A percentile compares a stretch with the other conserved stretches of the same genome.
These are phyloP conservation scores for Ganoderma multipileum DNA, from an alignment of 1,284 basidiomycete species.

Conservation along the genomic window DNA sequence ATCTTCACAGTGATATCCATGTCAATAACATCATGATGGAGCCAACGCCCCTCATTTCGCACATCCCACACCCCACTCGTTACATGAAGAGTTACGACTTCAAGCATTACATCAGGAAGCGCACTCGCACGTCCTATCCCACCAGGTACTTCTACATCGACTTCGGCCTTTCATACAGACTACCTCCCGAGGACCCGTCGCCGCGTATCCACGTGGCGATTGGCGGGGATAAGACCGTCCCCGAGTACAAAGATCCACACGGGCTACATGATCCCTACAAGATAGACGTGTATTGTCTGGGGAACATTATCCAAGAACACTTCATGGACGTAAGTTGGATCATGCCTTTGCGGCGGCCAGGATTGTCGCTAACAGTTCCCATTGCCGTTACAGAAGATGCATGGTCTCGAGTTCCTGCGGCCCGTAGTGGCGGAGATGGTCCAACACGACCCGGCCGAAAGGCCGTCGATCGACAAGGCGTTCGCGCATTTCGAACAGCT, in stretches of 20 bases:
- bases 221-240: neutral
- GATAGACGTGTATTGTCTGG: constrained; percentile 39
- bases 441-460: constrained; percentile 35
- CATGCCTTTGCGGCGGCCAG: constrained; percentile 15
- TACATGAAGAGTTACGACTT: neutral
- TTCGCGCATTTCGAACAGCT: constrained; percentile 11
- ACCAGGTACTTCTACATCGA: constrained; percentile 42
- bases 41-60: neutral
- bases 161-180: constrained; percentile 43
- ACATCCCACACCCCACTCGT: neutral
- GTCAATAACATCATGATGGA: constrained; percentile 41
- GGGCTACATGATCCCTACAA: constrained; percentile 33
- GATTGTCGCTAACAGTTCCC: constrained; percentile 19
- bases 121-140: constrained; percentile 36
- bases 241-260: neutral
- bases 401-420: constrained; percentile 39
- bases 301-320: constrained; percentile 40
- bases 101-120: neutral
- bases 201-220: neutral
- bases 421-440: constrained; percentile 42
- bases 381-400: constrained; percentile 27
- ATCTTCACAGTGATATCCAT: constrained; percentile 44
- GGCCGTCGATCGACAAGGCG: constrained; percentile 33
- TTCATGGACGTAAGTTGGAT: constrained; percentile 28
- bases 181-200: constrained; percentile 30